Evolutionary conservation across 2,329 filamentous ascomycete species (phyloP).

Genomic region (Apiospora saccharicola): DNA sequence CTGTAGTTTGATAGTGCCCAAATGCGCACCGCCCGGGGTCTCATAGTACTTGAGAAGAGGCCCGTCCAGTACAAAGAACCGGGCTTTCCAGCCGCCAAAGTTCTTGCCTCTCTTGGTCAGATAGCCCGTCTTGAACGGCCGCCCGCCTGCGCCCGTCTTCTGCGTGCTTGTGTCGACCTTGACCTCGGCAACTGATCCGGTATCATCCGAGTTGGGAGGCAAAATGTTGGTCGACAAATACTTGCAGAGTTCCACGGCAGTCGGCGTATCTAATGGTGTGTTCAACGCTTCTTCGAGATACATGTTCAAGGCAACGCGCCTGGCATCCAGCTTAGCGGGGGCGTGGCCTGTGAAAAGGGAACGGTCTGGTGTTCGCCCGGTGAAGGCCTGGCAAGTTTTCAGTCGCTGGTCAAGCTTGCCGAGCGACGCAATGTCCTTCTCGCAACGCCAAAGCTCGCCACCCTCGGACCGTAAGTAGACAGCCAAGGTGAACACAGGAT

Average conservation of each 20-base stretch:
- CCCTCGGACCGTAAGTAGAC: conserved; percentile 79
- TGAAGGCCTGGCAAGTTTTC: conserved; percentile 75
- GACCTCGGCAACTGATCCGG: conserved; percentile 47
- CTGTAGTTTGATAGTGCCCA: conserved; percentile 91
- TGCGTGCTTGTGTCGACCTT: conserved; percentile 46
- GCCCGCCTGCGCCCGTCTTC: conserved; percentile 66
- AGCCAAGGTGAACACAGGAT: conserved; percentile 92
- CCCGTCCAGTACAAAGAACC: conserved; percentile 68
- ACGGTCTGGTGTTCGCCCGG: conserved; percentile 81
- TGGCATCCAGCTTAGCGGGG: conserved; percentile 89
- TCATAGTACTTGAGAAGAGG: conserved; percentile 88
- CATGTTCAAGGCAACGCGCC: conserved; percentile 78
- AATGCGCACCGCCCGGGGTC: conserved; percentile 84
- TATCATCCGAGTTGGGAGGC: conserved; percentile 68
- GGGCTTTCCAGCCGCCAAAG: conserved; percentile 97
- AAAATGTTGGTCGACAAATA: conserved; percentile 78
- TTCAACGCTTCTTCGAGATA: conserved; percentile 90
- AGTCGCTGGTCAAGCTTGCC: conserved; percentile 83
- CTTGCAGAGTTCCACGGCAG: conserved; percentile 82
- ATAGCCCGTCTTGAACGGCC: conserved; percentile 84
- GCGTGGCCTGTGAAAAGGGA: conserved; percentile 91
- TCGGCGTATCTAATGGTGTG: conserved; percentile 77
- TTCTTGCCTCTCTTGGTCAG: conserved; percentile 97
- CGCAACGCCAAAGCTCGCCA: conserved; percentile 88
- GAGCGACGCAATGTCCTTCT: conserved; percentile 87